Conservation (phyloP, 1,284 basidiomycete species). For the Pterula multifida region DNA sequence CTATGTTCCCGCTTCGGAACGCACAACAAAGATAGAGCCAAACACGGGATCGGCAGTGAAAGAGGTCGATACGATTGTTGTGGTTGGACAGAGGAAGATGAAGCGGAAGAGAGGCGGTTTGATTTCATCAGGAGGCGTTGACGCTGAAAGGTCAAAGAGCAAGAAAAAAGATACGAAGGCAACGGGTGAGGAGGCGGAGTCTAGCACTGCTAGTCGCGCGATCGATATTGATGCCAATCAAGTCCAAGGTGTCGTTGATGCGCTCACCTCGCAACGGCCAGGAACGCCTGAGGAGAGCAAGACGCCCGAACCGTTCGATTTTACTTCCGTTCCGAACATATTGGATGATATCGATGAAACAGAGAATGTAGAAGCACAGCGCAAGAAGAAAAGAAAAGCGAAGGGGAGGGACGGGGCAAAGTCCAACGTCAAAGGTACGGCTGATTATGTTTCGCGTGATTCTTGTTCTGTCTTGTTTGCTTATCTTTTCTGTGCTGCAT, state of each 20-base stretch:
- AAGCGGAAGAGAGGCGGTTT: constrained; percentile 44
- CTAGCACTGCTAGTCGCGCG: constrained; percentile 8
- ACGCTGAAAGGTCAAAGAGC: too few relatives aligned
- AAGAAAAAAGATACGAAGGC: constrained; percentile 14
- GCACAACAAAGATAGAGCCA: constrained; percentile 10
- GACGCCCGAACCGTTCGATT: constrained; percentile 56
- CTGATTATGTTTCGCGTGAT: constrained; percentile 6
- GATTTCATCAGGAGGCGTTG: constrained; percentile 8
- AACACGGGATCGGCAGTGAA: constrained; percentile 18
- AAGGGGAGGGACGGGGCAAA: constrained; percentile 39
- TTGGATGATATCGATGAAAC: constrained; percentile 50
- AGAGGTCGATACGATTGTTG: constrained; percentile 53
- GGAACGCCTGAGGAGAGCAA: constrained; percentile 13
- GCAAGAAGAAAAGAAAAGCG: constrained; percentile 13
- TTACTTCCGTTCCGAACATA: constrained; percentile 61
- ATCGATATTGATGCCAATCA: neutral
- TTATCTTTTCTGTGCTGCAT: constrained; percentile 10
- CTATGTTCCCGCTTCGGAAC: constrained; percentile 52
- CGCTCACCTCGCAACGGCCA: constrained; percentile 9
- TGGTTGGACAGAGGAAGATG: constrained; percentile 51
- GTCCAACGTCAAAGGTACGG: too few relatives aligned
- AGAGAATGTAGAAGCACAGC: constrained; percentile 22
- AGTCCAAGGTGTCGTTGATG: constrained; percentile 13
- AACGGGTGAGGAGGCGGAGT: constrained; percentile 12
- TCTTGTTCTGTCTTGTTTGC: constrained; percentile 2